Conservation (phyloP, 1,284 basidiomycete genomes). For the Filobasidium uniguttulatum region DNA sequence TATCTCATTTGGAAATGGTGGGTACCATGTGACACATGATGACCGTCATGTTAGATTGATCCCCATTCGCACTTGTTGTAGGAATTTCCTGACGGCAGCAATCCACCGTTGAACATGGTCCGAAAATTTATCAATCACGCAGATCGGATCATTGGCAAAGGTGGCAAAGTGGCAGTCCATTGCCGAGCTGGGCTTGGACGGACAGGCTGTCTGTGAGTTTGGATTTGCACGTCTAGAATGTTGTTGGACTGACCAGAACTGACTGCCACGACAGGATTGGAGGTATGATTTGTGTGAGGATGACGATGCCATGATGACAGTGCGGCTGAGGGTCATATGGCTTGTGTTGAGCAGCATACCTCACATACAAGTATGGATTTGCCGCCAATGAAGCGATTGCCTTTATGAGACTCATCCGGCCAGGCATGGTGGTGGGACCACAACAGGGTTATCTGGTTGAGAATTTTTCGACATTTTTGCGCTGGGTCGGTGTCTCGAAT, state of each 20-base stretch:
- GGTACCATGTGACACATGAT: not conserved
- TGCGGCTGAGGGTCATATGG: too few relatives aligned
- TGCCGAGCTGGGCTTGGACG: slow-evolving; percentile 42
- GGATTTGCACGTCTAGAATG: too few relatives aligned
- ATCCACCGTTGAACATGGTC: slow-evolving; percentile 82
- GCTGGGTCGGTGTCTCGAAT: slow-evolving; percentile 57
- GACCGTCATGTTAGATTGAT: not conserved
- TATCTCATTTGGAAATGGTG: slow-evolving; percentile 61
- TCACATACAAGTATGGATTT: slow-evolving; percentile 99
- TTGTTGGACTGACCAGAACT: not conserved
- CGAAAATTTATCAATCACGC: slow-evolving; percentile 74
- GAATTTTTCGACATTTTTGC: slow-evolving; percentile 85
- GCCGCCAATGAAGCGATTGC: slow-evolving; percentile 95
- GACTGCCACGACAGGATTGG: slow-evolving; percentile 47
- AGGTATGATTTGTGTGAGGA: slow-evolving; percentile 20
- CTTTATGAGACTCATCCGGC: slow-evolving; percentile 94
- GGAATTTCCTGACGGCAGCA: slow-evolving; percentile 84
- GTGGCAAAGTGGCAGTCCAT: slow-evolving; percentile 74
- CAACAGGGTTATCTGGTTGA: slow-evolving; percentile 85
- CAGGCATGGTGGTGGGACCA: slow-evolving; percentile 82
- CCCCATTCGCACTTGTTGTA: slow-evolving; percentile 31
- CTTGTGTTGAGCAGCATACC: slow-evolving; percentile 77
- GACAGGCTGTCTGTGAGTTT: slow-evolving; percentile 52
- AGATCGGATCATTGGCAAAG: slow-evolving; percentile 61
- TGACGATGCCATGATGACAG: too few relatives aligned